A percentile compares a stretch with the other conserved stretches of the same genome.
Conservation (phyloP, 257 asterid species). For the Jacaranda mimosifolia region DNA sequence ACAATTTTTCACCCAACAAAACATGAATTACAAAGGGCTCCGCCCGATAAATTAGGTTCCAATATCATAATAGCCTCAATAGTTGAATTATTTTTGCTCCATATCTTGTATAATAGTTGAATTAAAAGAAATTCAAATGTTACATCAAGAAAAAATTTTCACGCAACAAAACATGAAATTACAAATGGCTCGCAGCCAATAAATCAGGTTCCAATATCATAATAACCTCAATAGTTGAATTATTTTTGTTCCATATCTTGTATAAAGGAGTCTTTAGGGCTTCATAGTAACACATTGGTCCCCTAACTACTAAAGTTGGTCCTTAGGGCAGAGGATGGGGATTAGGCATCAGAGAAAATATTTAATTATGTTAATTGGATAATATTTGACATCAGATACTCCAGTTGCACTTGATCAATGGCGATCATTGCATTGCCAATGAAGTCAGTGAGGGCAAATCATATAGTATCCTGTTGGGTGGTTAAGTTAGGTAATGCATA, state of each 20-base stretch:
- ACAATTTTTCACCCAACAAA: no score
- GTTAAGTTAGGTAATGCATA: neutral
- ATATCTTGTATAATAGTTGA: neutral
- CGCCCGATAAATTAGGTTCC: constrained; percentile 17
- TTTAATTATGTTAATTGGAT: constrained; percentile 11
- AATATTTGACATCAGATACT: constrained; percentile 24
- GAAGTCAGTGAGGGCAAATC: constrained; percentile 4
- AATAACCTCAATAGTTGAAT: constrained; percentile 8
- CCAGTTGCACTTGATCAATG: constrained; percentile 22
- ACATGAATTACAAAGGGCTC: constrained; percentile 22
- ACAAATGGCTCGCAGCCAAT: constrained; percentile 19
- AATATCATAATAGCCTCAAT: constrained; percentile 21
- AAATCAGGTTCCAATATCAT: constrained; percentile 21
- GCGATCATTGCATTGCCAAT: constrained; percentile 14
- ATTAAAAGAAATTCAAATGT: no score
- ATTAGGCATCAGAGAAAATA: constrained; percentile 1
- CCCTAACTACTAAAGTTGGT: constrained; percentile 12
- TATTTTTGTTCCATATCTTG: neutral
- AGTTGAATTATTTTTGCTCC: neutral
- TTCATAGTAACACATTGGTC: neutral
- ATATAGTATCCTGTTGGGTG: no score
- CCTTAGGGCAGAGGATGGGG: constrained; percentile 10
- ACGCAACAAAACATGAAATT: constrained; percentile 21
- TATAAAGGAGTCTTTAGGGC: constrained; percentile 4
- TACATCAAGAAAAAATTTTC: no score